Evolutionary conservation across 2,329 filamentous ascomycete species (phyloP), one percentile per base, ranked within the genome.

Genomic region (Polytolypa hystricis): DNA sequence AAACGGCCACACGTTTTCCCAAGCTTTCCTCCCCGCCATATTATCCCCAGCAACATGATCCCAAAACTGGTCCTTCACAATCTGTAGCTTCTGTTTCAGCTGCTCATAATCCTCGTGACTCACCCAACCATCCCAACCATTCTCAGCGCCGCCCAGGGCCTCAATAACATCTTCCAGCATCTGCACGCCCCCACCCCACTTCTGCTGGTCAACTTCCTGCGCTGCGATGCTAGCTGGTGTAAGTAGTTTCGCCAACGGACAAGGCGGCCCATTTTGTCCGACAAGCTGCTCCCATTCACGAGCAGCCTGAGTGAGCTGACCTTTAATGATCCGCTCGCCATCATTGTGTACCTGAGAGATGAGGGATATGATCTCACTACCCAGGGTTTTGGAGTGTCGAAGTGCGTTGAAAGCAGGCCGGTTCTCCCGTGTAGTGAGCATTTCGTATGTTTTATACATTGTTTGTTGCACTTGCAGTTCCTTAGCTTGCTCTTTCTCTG

Each of bases 371-470:
- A 41, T 34, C 18, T 38, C 9, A 14, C 12, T 23, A 3, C 30
- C 34, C 3, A 38, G 23, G 7, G 29, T 41, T 7, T 33, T 11
- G 20, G 29, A 3, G 23, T 38, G n/a, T 12, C 34, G 35, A 3
- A 38, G 9, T 11, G 39, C 39, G 3, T 20, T 37, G 14, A 33
- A 41, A 32, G 34, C 34, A 14, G 23, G 29, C 23, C 15, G 20
- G 26, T 38, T 38, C 4, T 32, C 6, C n/a, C 35, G 39, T 0
- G 19, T 23, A 23, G 30, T 34, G 1, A 33, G 35, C 12, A 38
- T 28, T 34, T 41, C 35, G 14, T 41, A 41, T 10, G 34, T 14
- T 20, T 41, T 41, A 29, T 30, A 41, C 14, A 38, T 14, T 1
- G 30, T 33, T 18, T 38, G 30, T 4, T 37, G 35, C 9, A 26